Base-by-base conservation (phyloP, 2,329 filamentous ascomycete genomes). In the Macrophomina tecta region DNA sequence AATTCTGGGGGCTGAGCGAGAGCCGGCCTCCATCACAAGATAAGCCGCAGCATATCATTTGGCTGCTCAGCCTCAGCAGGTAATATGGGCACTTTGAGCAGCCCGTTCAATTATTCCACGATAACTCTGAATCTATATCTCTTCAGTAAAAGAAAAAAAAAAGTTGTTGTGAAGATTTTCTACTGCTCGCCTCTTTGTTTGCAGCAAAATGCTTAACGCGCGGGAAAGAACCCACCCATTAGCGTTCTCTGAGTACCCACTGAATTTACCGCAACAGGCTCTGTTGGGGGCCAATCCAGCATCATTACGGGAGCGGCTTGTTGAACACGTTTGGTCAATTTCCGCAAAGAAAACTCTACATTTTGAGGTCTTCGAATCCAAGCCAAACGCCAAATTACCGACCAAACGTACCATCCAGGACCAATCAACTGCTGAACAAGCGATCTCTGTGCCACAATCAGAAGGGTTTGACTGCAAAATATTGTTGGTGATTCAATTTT, bases 1-100 rank as follows among this genome's bases (percentile, higher is more conserved):
- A 48, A 11, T 45, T 32, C 45, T 46, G 36, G 55, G 52, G 52
- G 52, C 52, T 55, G n/a, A 55, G 52, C 52, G 34, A 58, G 38
- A 18, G 7, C 8, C n/a, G 55, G 7, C 18, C 23, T 16, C 18
- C 36, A 32, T 16, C 18, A 45, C 18, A n/a, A 42, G 51, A 53
- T 53, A 53, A 38, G 51, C 32, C 51, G 51, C 34, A 16, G 51
- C 16, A 36, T 16, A 16, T 34, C 30, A 18, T 30, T 58, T 3
- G 12, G 34, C 38, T 45, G 36, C 55, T 45, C 38, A 28, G 55
- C 38, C 55, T 3, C 55, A 34, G 14, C 11, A 30, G 23, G 32
- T 28, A 45, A 30, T 34, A 45, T 28, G n/a, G 34, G 52, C 6
- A 12, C 23, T 40, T 36, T 16, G 30, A 36, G 34, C 14, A 28